A percentile compares a stretch with the other conserved stretches of the same genome.
Conservation (phyloP, 306 rosid genomes). For the Morella rubra region DNA sequence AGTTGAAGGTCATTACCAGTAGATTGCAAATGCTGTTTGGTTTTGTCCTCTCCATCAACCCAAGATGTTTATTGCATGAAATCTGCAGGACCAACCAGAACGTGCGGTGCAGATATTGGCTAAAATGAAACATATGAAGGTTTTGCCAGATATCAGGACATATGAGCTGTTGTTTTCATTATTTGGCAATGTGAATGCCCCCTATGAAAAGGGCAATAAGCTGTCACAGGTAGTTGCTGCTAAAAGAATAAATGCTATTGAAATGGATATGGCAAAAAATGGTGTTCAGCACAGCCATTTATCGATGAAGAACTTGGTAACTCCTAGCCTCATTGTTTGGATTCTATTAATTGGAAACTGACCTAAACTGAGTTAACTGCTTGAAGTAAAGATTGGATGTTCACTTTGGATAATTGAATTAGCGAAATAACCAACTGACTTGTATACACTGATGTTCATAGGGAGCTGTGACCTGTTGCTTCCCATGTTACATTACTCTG, state of each 20-base stretch:
- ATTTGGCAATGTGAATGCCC: constrained; percentile 77
- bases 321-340: constrained; percentile 21
- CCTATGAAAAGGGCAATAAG: constrained; percentile 61
- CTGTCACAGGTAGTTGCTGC: constrained; percentile 60
- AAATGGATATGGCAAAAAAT: constrained; percentile 64
- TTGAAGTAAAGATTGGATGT: not conserved
- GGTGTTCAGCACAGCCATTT: constrained; percentile 64
- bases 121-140: constrained; percentile 62
- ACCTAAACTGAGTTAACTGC: not conserved
- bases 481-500: not conserved
- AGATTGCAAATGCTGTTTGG: not conserved
- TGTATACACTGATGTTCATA: constrained; percentile 2
- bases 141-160: constrained; percentile 67
- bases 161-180: constrained; percentile 69
- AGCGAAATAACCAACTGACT: not conserved
- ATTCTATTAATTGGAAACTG: constrained; percentile 26
- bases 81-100: constrained; percentile 77
- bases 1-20: not conserved
- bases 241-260: constrained; percentile 68
- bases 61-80: constrained; percentile 20
- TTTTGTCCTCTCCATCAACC: constrained; percentile 24
- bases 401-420: not conserved
- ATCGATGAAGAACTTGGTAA: constrained; percentile 72
- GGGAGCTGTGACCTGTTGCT: not conserved
- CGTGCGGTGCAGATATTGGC: constrained; percentile 64